Conservation (phyloP, 768 basidiomycete genomes). For the Hygrophoropsis aurantiaca region DNA sequence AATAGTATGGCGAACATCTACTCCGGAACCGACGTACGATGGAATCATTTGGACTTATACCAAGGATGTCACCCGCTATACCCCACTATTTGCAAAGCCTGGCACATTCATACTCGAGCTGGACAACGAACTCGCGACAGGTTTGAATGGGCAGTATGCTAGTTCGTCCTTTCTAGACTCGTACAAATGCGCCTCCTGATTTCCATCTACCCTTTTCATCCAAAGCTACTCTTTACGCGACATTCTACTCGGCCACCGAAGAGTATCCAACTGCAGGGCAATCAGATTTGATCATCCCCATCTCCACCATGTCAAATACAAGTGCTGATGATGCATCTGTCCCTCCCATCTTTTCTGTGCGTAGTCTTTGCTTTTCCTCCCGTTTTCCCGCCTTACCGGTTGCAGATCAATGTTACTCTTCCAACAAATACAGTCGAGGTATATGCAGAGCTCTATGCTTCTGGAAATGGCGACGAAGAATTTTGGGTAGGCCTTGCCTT, state of each 20-base stretch:
- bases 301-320: slow-evolving; percentile 61
- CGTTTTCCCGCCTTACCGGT: background rate
- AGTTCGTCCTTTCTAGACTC: slow-evolving; percentile 38
- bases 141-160: slow-evolving; percentile 67
- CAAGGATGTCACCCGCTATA: slow-evolving; percentile 75
- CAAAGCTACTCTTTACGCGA: slow-evolving; percentile 65
- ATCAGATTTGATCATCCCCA: slow-evolving; percentile 66
- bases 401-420: slow-evolving; percentile 63
- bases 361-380: slow-evolving; percentile 6
- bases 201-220: background rate
- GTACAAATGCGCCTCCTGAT: slow-evolving; percentile 1
- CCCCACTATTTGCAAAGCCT: slow-evolving; percentile 64
- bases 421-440: slow-evolving; percentile 68
- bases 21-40: slow-evolving; percentile 67
- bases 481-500: slow-evolving; percentile 59
- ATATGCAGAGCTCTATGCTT: slow-evolving; percentile 73
- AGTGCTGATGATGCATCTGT: slow-evolving; percentile 76
- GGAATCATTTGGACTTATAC: slow-evolving; percentile 80
- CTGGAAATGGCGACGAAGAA: slow-evolving; percentile 65
- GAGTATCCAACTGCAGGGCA: slow-evolving; percentile 56
- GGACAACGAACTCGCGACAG: slow-evolving; percentile 62
- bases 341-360: slow-evolving; percentile 70
- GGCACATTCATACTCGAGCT: slow-evolving; percentile 74
- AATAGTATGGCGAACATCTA: slow-evolving; percentile 78
- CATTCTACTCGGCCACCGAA: slow-evolving; percentile 64